Percentiles rank a stretch among this genome's conserved stretches.
phyloP scores from a whole-genome alignment of 345 rosid genomes.

The Populus ilicifolia region DNA sequence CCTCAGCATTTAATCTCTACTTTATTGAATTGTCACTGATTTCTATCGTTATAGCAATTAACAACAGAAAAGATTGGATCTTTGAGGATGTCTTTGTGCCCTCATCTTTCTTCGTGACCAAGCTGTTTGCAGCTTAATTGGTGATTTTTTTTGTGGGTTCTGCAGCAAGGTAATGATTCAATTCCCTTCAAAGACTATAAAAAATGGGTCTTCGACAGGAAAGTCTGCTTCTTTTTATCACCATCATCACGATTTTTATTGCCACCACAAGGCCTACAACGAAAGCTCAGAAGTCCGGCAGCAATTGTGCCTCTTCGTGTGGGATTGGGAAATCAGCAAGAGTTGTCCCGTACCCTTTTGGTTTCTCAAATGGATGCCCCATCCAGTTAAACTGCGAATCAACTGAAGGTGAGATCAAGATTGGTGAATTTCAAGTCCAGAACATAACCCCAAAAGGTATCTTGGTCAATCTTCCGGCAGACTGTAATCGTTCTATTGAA shows the following conservation, averaged over 20 bases:
- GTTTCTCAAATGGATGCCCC: conserved; percentile 50
- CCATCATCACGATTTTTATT: conserved; percentile 2
- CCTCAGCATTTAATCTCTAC: conserved; percentile 12
- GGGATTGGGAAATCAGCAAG: conserved; percentile 20
- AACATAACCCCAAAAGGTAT: conserved; percentile 47
- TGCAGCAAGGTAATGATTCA: conserved; percentile 6
- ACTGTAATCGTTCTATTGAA: conserved; percentile 40
- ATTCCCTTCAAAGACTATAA: not conserved
- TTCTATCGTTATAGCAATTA: not conserved
- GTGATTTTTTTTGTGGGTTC: not conserved
- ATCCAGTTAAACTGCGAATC: conserved; percentile 44
- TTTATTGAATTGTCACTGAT: not conserved
- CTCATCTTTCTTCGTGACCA: not conserved
- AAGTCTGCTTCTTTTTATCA: conserved; percentile 2
- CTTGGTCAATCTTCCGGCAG: conserved; percentile 34
- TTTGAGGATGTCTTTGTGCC: not conserved
- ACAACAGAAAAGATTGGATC: conserved; percentile 5
- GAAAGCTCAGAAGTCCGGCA: conserved; percentile 13
- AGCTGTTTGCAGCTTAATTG: not conserved
- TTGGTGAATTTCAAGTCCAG: conserved; percentile 50
- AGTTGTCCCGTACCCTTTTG: conserved; percentile 59
- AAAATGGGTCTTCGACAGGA: conserved; percentile 15
- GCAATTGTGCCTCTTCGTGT: conserved; percentile 33
- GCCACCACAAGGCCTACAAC: not conserved
- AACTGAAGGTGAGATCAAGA: not conserved